Evolutionary conservation across 106 monocot species (phyloP).

Genomic region (Narthecium ossifragum): DNA sequence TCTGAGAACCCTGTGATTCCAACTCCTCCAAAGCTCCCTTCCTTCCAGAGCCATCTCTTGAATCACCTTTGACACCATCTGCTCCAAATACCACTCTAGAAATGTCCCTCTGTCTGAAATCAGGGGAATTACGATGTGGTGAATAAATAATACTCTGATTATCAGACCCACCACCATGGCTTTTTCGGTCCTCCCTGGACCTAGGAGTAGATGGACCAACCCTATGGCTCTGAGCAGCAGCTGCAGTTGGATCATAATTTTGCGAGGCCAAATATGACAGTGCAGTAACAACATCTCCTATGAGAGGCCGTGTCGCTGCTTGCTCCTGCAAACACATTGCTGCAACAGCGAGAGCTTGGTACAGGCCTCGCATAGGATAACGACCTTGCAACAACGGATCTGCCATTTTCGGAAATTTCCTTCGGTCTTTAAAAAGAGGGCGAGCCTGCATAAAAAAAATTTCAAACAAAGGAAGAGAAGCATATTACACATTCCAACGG

Average conservation of each 20-base stretch:
- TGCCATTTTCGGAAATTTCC: slow-evolving; percentile 87
- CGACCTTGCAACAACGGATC: slow-evolving; percentile 68
- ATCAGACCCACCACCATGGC: slow-evolving; percentile 5
- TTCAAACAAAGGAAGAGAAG: too few species aligned
- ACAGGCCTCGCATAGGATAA: slow-evolving; percentile 78
- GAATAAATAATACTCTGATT: slow-evolving; percentile 28
- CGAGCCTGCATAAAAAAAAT: slow-evolving; percentile 67
- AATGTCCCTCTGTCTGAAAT: slow-evolving; percentile 31
- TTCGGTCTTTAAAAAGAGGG: slow-evolving; percentile 81
- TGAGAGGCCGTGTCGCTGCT: slow-evolving; percentile 72
- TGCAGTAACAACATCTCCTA: slow-evolving; percentile 85
- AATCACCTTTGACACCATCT: slow-evolving; percentile 35
- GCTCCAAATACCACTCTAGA: slow-evolving; percentile 25
- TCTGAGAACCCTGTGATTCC: slow-evolving; percentile 28
- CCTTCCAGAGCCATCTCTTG: slow-evolving; percentile 46
- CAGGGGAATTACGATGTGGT: slow-evolving; percentile 59
- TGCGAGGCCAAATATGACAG: slow-evolving; percentile 83
- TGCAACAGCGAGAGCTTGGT: slow-evolving; percentile 87
- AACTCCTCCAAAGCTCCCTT: slow-evolving; percentile 42
- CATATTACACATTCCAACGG: too few species aligned
- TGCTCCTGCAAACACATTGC: slow-evolving; percentile 98
- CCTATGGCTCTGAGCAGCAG: slow-evolving; percentile 19
- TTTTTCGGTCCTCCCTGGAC: slow-evolving; percentile 32
- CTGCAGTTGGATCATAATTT: slow-evolving; percentile 67
- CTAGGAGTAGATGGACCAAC: slow-evolving; percentile 53